phyloP scores from a whole-genome alignment of 805 yeast species.

The Hanseniaspora guilliermondii region DNA sequence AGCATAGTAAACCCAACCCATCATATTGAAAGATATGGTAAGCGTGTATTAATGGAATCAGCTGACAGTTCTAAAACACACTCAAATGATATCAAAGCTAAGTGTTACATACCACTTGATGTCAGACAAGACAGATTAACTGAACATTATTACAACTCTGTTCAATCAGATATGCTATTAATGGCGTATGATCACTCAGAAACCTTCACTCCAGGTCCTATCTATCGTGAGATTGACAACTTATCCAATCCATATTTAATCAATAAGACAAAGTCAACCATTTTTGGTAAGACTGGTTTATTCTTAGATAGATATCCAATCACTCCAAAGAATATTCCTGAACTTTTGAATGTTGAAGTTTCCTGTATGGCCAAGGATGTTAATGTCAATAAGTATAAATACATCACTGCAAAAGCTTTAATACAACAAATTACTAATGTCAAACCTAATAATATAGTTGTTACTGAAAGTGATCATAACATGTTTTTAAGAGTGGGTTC shows the following conservation, averaged over 20 bases:
- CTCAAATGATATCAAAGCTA: slow-evolving; percentile 65
- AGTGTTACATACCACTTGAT: slow-evolving; percentile 60
- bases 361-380: slow-evolving; percentile 70
- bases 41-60: slow-evolving; percentile 60
- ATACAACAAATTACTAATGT: slow-evolving; percentile 89
- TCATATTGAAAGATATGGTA: slow-evolving; percentile 67
- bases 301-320: slow-evolving; percentile 63
- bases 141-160: slow-evolving; percentile 63
- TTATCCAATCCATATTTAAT: slow-evolving; percentile 78
- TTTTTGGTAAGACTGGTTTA: slow-evolving; percentile 61
- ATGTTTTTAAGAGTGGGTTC: slow-evolving; percentile 83
- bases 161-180: slow-evolving; percentile 66
- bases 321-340: slow-evolving; percentile 59
- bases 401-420: slow-evolving; percentile 64
- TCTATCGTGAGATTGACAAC: slow-evolving; percentile 73
- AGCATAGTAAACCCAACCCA: slow-evolving; percentile 85
- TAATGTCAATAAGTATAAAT: slow-evolving; percentile 54
- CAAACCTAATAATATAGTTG: slow-evolving; percentile 60
- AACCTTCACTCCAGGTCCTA: slow-evolving; percentile 38
- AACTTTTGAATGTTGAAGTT: slow-evolving; percentile 50
- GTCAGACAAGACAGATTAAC: slow-evolving; percentile 69
- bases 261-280: slow-evolving; percentile 66
- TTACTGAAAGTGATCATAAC: slow-evolving; percentile 65
- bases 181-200: slow-evolving; percentile 63
- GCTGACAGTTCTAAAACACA: slow-evolving; percentile 55